Evolutionary conservation across 345 rosid species (phyloP).

Genomic region (Pistacia integerrima): DNA sequence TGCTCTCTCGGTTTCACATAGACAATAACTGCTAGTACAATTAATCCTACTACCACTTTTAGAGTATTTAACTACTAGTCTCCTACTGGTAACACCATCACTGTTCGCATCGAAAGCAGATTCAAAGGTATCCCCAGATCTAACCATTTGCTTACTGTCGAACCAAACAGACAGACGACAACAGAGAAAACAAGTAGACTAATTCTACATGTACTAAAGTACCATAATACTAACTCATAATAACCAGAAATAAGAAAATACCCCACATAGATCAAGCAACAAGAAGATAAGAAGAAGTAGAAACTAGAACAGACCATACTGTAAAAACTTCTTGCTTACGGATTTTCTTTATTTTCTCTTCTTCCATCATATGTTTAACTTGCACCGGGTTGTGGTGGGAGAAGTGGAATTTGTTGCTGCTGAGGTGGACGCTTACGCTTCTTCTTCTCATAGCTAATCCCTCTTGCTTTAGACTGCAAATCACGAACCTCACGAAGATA

Average conservation of each 20-base stretch:
- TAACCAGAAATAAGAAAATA: background rate
- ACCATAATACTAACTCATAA: background rate
- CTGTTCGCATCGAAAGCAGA: constrained; percentile 44
- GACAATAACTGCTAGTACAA: constrained; percentile 32
- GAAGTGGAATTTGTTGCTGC: constrained; percentile 36
- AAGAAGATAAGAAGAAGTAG: background rate
- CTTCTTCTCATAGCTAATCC: constrained; percentile 76
- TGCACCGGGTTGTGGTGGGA: constrained; percentile 42
- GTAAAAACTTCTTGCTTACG: constrained; percentile 7
- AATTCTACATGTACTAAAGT: constrained; percentile 31
- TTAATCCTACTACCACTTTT: constrained; percentile 31
- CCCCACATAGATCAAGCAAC: constrained; percentile 6
- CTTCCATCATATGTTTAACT: constrained; percentile 19
- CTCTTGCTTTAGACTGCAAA: constrained; percentile 69
- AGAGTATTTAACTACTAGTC: constrained; percentile 16
- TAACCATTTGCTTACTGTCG: constrained; percentile 14
- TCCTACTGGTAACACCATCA: constrained; percentile 23
- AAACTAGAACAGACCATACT: background rate
- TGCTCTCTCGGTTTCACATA: constrained; percentile 27
- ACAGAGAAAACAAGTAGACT: background rate
- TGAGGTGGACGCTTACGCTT: constrained; percentile 62
- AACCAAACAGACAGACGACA: constrained; percentile 15
- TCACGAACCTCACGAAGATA: constrained; percentile 70
- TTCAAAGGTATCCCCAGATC: constrained; percentile 27
- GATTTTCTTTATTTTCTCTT: background rate